Conservation (phyloP, 306 rosid species). For the Canavalia gladiata region DNA sequence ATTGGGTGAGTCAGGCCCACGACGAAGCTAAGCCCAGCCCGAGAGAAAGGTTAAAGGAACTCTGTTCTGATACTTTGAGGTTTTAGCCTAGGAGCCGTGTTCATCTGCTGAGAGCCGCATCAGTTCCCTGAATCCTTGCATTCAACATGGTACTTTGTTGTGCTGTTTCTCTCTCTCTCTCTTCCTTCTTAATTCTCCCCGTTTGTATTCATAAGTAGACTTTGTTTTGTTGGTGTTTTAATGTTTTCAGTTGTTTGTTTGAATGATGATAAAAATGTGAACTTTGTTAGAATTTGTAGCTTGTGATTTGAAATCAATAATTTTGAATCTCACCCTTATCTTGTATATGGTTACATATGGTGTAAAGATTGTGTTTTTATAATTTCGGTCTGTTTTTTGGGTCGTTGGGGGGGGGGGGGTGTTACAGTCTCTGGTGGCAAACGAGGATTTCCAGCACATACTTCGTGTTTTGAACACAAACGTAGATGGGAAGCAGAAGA, state of each 20-base stretch:
- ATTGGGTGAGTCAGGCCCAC: not conserved
- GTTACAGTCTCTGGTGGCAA: conserved; percentile 56
- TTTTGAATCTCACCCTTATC: not conserved
- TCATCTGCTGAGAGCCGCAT: conserved; percentile 1
- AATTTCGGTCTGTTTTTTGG: not conserved
- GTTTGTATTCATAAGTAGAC: not conserved
- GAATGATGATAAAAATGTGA: conserved; percentile 13
- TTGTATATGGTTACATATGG: not conserved
- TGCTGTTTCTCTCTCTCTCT: not conserved
- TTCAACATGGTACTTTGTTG: conserved; percentile 35
- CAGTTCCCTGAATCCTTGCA: not conserved
- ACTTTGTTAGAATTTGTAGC: not conserved
- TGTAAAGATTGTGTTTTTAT: not conserved
- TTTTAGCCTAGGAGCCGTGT: conserved; percentile 25
- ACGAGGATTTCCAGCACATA: conserved; percentile 63
- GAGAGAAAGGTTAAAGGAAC: not conserved
- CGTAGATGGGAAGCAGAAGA: conserved; percentile 62
- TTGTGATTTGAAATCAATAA: conserved; percentile 9
- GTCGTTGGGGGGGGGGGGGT: too few species aligned
- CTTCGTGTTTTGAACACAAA: conserved; percentile 62
- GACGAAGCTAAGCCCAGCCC: not conserved
- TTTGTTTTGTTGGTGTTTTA: not conserved
- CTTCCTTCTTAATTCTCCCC: too few species aligned
- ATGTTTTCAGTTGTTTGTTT: conserved; percentile 1
- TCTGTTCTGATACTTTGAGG: not conserved